Evolutionary conservation across 441 rosid species (phyloP), one percentile per base, ranked within the genome.

Genomic region (Euphorbia celastroides): DNA sequence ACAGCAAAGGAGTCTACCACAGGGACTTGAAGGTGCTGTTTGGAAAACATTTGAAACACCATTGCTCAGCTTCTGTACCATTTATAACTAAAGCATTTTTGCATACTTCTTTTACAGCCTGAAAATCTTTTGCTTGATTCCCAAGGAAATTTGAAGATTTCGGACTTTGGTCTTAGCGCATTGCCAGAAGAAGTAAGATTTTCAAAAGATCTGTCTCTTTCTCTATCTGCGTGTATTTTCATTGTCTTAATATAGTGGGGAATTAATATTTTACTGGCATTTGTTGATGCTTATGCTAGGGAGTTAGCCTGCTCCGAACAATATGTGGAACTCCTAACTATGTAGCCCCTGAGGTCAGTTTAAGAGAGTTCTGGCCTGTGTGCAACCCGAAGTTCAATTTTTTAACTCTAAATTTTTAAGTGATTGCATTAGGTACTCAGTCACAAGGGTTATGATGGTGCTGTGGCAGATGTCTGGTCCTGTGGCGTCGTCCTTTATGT

Each of bases 291-390:
- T 48, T 80, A 68, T 73, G 36, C n/a, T 32, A 91, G 99, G 99
- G 96, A 68, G 90, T 86, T 74, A 86, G 89, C 72, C 65, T 89
- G 62, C 85, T 93, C 23, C 85, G 84, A 75, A 93, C 99, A 64
- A 93, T 96, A 19, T 91, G 99, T 74, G 99, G 99, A 57, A 91
- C 97, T 62, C 97, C 96, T 30, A 93, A 93, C 71, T 93, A 93
- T 65, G 97, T 93, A 30, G 99, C 99, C 64, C 99, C 99, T 20
- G 99, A 93, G 99, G 99, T 90, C 78, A 66, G 54, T 17, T 32
- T 70, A 31, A 14, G 20, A 34, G 7, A 7, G 31, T 17, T 57
- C 46, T 66, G 31, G 31, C 13, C 25, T 60, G 12, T 5, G n/a
- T 57, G 27, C 3, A 41, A 27, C 9, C 22, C 71, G 14, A 17